phyloP scores from a whole-genome alignment of 2,329 filamentous ascomycete species.

The Iodosphaeria phyllophila region DNA sequence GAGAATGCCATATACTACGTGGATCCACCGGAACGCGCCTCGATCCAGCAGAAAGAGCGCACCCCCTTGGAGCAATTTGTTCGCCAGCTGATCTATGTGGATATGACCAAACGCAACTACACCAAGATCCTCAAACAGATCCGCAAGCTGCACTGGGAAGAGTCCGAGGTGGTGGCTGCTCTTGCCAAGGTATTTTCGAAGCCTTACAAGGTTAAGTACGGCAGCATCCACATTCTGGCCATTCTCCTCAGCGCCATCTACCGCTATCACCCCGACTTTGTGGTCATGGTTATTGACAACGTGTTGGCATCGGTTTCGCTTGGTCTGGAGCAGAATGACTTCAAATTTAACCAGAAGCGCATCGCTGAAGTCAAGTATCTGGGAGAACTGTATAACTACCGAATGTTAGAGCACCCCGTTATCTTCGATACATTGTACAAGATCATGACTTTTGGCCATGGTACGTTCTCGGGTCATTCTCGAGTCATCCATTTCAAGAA shows the following conservation, averaged over 20 bases:
- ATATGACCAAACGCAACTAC: constrained; percentile 86
- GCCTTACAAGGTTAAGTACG: constrained; percentile 92
- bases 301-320: constrained; percentile 74
- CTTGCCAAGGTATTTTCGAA: constrained; percentile 89
- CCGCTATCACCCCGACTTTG: constrained; percentile 81
- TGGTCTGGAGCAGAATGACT: constrained; percentile 88
- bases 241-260: constrained; percentile 79
- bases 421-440: constrained; percentile 94
- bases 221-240: constrained; percentile 84
- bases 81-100: constrained; percentile 78
- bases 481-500: neutral
- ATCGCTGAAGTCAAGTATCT: constrained; percentile 94
- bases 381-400: constrained; percentile 92
- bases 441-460: constrained; percentile 82
- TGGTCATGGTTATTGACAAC: constrained; percentile 80
- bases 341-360: constrained; percentile 88
- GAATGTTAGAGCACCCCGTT: constrained; percentile 86
- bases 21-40: constrained; percentile 79
- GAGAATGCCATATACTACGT: constrained; percentile 98
- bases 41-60: constrained; percentile 91
- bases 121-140: constrained; percentile 90
- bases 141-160: constrained; percentile 93
- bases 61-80: constrained; percentile 87
- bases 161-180: constrained; percentile 62
- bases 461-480: constrained; percentile 26